Percentiles rank a stretch among this genome's conserved stretches.
Evolutionary conservation across 2,329 filamentous ascomycete genomes (phyloP).

Genomic region (Ascosphaera acerosa): DNA sequence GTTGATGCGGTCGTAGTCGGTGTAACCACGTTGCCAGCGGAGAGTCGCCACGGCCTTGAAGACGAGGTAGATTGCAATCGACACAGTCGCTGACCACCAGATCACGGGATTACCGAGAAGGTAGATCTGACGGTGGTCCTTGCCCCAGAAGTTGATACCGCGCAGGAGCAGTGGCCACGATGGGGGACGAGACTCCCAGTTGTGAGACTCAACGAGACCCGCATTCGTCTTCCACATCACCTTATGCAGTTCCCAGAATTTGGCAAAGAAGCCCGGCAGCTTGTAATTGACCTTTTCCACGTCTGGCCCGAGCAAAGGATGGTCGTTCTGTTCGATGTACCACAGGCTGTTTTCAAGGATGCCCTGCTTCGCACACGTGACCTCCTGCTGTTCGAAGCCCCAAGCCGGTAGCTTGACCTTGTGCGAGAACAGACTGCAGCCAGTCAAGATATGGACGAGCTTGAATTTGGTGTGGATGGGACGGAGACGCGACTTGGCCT

Average conservation of each 20-base stretch:
- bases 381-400: constrained; percentile 99
- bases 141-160: constrained; percentile 92
- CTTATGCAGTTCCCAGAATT: constrained; percentile 90
- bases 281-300: constrained; percentile 92
- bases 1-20: constrained; percentile 51
- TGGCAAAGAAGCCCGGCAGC: constrained; percentile 83
- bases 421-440: constrained; percentile 83
- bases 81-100: constrained; percentile 80
- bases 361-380: constrained; percentile 81
- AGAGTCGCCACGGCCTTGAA: constrained; percentile 65
- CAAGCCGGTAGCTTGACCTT: constrained; percentile 94
- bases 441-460: constrained; percentile 53
- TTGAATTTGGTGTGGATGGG: constrained; percentile 93
- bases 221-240: constrained; percentile 82
- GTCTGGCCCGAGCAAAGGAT: constrained; percentile 45
- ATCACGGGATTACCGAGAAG: constrained; percentile 87
- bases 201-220: constrained; percentile 19
- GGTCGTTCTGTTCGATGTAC: constrained; percentile 89
- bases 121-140: constrained; percentile 98
- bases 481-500: constrained; percentile 61
- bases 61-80: constrained; percentile 45
- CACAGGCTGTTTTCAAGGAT: constrained; percentile 90
- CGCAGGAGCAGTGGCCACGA: constrained; percentile 94
- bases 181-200: constrained; percentile 54
- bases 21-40: constrained; percentile 87